Base-by-base conservation (phyloP, 495 filamentous ascomycete genomes). In the Trichoderma virens region DNA sequence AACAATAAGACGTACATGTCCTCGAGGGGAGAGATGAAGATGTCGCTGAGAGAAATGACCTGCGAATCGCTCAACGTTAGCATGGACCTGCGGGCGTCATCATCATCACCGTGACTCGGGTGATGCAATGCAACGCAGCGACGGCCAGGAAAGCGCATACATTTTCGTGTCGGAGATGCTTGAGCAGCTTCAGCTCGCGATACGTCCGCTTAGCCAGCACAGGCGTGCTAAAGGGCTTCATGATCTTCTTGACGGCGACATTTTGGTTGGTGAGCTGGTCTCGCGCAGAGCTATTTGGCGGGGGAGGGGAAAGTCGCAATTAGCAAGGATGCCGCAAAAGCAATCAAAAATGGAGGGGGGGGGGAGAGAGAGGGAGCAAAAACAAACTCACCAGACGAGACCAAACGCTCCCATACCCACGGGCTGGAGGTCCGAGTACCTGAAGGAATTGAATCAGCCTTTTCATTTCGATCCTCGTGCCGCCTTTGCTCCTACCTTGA, bases 371-470 rank as follows among this genome's bases (percentile, higher is more conserved):
- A 23, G 39, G 20, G 51, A 32, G 43, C 27, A 45, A 18, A 39
- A 16, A 5, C 64, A 34, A 65, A 67, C 84, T 67, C 87, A 98
- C 94, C 94, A 98, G 70, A 98, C 94, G 61, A 98, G 82, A 32
- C 94, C 94, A 80, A 98, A 98, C 66, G 94, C 94, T 68, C 94
- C 94, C 94, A 98, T 98, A 72, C 94, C 94, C 65, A 98, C 94
- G 31, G 94, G 94, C 73, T 98, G 95, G 68, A 98, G 83, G 77
- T 98, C 94, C 54, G 95, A 93, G 75, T 98, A 98, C 78, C 93
- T 96, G 69, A 68, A 39, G 3, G 27, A 34, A 61, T 34, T 39
- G 28, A 20, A 27, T 61, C 59, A 61, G 59, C 18, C n/a, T n/a
- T n/a, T 65, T 32, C 41, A 16, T 62, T 71, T 62, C 75, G 62